phyloP scores from a whole-genome alignment of 78 protist genomes.

The Dictyostelium purpureum region DNA sequence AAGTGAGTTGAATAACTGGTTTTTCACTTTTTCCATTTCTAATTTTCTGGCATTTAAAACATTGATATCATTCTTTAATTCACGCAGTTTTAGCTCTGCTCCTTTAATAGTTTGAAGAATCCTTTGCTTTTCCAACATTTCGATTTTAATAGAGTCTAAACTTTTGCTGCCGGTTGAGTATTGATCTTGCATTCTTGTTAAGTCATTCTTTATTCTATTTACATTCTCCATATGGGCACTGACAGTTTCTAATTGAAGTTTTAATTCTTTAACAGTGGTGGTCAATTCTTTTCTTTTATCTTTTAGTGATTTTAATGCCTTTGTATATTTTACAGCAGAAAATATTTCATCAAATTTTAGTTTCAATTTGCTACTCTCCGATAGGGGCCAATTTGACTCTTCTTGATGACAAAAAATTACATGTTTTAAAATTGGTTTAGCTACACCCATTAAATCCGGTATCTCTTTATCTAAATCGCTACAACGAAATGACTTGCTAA shows the following conservation, averaged over 20 bases:
- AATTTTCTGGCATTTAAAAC: slow-evolving; percentile 9
- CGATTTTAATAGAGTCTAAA: not conserved
- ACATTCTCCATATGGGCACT: slow-evolving; percentile 5
- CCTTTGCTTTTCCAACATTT: slow-evolving; percentile 9
- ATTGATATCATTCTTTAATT: not conserved
- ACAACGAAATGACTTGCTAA: slow-evolving; percentile 80
- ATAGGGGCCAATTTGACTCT: slow-evolving; percentile 97
- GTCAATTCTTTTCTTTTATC: slow-evolving; percentile 56
- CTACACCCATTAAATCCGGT: slow-evolving; percentile 94
- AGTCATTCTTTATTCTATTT: slow-evolving; percentile 8
- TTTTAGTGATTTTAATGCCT: slow-evolving; percentile 69
- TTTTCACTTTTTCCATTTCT: slow-evolving; percentile 46
- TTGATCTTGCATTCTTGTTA: not conserved
- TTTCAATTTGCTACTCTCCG: slow-evolving; percentile 87
- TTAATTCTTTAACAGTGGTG: slow-evolving; percentile 25
- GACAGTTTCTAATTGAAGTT: slow-evolving; percentile 44
- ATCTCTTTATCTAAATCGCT: slow-evolving; percentile 88
- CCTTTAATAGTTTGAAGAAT: not conserved
- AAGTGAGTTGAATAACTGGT: not conserved
- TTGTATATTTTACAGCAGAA: slow-evolving; percentile 87
- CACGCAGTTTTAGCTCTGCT: not conserved
- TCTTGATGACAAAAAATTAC: slow-evolving; percentile 99
- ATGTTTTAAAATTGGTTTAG: slow-evolving; percentile 94
- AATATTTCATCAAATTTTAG: slow-evolving; percentile 98
- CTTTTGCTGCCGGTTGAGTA: not conserved